A percentile compares a stretch with the other conserved stretches of the same genome.
Conservation (phyloP, 1,139 yeast genomes). For the Wickerhamomyces sp. region DNA sequence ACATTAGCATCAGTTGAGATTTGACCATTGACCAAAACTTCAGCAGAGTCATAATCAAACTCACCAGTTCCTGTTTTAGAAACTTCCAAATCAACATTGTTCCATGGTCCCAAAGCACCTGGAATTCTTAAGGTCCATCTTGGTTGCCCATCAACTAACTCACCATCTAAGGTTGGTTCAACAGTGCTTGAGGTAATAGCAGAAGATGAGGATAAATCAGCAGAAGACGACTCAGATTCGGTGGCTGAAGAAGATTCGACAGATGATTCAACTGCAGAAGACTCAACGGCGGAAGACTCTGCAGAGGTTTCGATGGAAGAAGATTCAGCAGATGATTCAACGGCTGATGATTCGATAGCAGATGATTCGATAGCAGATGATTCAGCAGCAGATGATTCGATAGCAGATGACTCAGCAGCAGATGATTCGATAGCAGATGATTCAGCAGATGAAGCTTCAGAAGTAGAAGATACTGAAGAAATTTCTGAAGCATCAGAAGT, state of each 20-base stretch:
- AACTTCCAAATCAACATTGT: not conserved
- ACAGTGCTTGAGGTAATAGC: slow-evolving; percentile 1
- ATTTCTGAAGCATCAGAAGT: slow-evolving; percentile 2
- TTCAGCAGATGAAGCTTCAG: not conserved
- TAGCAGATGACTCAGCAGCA: not conserved
- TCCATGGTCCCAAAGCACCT: slow-evolving; percentile 3
- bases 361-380: slow-evolving; percentile 2
- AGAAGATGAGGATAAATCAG: slow-evolving; percentile 3
- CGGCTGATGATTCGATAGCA: not conserved
- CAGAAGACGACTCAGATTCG: slow-evolving; percentile 19
- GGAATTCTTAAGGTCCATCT: slow-evolving; percentile 2
- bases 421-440: not conserved
- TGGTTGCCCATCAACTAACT: not conserved
- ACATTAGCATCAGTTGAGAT: not conserved
- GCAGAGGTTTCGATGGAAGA: slow-evolving; percentile 3
- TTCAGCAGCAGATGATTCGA: not conserved
- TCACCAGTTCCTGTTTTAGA: slow-evolving; percentile 1
- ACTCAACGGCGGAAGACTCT: not conserved
- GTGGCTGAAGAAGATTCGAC: not conserved
- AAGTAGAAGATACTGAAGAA: not conserved
- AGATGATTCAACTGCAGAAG: not conserved
- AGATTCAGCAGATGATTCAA: slow-evolving; percentile 1
- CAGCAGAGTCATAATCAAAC: slow-evolving; percentile 3
- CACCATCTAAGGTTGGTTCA: slow-evolving; percentile 5
- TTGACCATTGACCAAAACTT: slow-evolving; percentile 5